Percentiles rank a stretch among this genome's conserved stretches.
Evolutionary conservation across 2,329 filamentous ascomycete genomes (phyloP).

Genomic region (Colletotrichum chrysophilum): DNA sequence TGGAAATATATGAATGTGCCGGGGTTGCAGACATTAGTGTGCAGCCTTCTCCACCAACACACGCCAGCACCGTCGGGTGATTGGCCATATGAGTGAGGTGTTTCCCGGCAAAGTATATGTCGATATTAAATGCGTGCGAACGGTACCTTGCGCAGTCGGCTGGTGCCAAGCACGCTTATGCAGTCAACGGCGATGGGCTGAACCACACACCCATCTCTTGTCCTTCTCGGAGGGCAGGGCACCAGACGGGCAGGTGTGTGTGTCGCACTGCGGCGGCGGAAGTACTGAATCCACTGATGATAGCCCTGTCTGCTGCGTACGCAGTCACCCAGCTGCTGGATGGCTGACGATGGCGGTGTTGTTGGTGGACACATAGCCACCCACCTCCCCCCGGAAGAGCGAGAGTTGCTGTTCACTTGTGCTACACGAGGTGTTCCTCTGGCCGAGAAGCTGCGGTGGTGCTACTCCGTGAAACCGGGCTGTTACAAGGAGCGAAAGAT

Average conservation of each 20-base stretch:
- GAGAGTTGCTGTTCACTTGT: not conserved
- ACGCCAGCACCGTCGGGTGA: not conserved
- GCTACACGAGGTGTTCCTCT: not conserved
- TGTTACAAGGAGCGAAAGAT: not conserved
- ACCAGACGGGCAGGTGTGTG: slow-evolving; percentile 6
- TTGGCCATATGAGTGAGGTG: not conserved
- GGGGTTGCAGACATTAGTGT: not conserved
- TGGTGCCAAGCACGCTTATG: not conserved
- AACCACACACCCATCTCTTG: not conserved
- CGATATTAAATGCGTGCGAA: not conserved
- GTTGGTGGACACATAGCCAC: not conserved
- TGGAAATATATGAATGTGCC: slow-evolving; percentile 14
- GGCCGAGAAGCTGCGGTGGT: not conserved
- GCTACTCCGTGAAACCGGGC: slow-evolving; percentile 7
- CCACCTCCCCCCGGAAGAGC: not conserved
- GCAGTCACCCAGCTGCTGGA: not conserved
- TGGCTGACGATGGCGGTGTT: not conserved
- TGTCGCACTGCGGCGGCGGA: not conserved
- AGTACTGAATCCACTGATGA: not conserved
- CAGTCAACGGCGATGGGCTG: not conserved
- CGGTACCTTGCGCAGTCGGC: not conserved
- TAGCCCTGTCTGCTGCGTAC: not conserved
- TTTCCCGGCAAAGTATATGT: not conserved
- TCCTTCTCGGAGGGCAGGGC: not conserved
- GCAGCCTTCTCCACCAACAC: slow-evolving; percentile 5